These are phyloP conservation scores for Firmiana major DNA, from an alignment of 345 rosid genomes.

Conservation along the genomic window DNA sequence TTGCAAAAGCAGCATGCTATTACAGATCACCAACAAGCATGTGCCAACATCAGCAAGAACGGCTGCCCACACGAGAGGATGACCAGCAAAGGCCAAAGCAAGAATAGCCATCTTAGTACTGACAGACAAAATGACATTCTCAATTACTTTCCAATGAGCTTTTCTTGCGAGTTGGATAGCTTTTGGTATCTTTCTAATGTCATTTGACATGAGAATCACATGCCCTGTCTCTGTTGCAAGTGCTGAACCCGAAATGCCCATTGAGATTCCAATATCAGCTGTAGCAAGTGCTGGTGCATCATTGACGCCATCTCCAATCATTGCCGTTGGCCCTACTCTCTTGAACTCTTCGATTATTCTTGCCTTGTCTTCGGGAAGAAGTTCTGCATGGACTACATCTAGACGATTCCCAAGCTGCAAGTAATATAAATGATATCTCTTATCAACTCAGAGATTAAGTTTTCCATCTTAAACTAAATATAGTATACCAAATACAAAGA, in stretches of 20 bases:
- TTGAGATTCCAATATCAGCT: slow-evolving; percentile 84
- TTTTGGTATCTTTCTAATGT: slow-evolving; percentile 63
- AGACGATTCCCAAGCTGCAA: slow-evolving; percentile 60
- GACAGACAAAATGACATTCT: slow-evolving; percentile 61
- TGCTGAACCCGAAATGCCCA: slow-evolving; percentile 90
- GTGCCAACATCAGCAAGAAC: slow-evolving; percentile 89
- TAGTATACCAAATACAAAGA: neutral
- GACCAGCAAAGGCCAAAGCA: slow-evolving; percentile 70
- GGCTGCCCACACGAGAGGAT: slow-evolving; percentile 88
- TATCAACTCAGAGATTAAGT: neutral
- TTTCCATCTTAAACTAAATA: neutral
- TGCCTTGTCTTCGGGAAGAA: slow-evolving; percentile 74
- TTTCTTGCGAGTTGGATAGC: slow-evolving; percentile 56
- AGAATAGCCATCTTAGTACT: slow-evolving; percentile 59
- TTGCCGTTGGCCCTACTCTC: slow-evolving; percentile 59
- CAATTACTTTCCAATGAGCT: slow-evolving; percentile 59
- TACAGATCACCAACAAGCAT: slow-evolving; percentile 72
- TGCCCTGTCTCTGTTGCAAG: slow-evolving; percentile 85
- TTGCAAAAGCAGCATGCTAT: slow-evolving; percentile 71
- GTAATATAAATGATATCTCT: neutral
- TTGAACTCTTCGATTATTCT: slow-evolving; percentile 46
- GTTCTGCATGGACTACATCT: slow-evolving; percentile 64
- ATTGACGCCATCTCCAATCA: slow-evolving; percentile 90
- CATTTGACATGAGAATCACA: slow-evolving; percentile 80
- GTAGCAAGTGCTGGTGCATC: slow-evolving; percentile 94